Percentiles rank a stretch among this genome's conserved stretches.
phyloP scores from a whole-genome alignment of 225 moss, liverwort and hornwort genomes.

The Pseudoscleropodium purum region DNA sequence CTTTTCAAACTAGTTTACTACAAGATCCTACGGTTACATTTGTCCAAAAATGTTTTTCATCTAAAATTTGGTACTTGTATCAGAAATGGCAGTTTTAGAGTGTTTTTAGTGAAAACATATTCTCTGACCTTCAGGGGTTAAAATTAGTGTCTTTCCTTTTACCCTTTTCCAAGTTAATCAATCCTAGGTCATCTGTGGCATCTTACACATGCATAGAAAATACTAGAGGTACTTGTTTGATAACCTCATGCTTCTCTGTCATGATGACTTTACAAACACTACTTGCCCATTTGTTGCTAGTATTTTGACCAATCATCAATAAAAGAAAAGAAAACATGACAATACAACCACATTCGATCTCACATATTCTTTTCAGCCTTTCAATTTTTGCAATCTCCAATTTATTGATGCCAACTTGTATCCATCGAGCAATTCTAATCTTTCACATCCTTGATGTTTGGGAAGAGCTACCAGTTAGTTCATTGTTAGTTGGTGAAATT shows the following conservation, averaged over 20 bases:
- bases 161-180: neutral
- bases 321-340: neutral
- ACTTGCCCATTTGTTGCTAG: neutral
- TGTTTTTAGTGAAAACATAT: no score
- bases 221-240: accelerated
- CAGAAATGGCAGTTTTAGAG: no score
- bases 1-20: no score
- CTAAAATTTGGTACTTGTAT: no score
- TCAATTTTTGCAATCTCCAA: neutral
- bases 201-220: neutral
- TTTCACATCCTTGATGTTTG: neutral
- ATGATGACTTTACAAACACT: neutral
- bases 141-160: neutral
- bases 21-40: no score
- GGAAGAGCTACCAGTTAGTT: no score
- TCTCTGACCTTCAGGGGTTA: no score
- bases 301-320: neutral
- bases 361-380: no score
- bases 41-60: no score
- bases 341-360: neutral
- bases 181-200: neutral
- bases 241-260: neutral
- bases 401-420: no score
- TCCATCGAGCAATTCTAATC: neutral
- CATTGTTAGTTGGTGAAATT: no score